Conservation (phyloP, 75 land plant species). For the Adiantum capillusveneris region DNA sequence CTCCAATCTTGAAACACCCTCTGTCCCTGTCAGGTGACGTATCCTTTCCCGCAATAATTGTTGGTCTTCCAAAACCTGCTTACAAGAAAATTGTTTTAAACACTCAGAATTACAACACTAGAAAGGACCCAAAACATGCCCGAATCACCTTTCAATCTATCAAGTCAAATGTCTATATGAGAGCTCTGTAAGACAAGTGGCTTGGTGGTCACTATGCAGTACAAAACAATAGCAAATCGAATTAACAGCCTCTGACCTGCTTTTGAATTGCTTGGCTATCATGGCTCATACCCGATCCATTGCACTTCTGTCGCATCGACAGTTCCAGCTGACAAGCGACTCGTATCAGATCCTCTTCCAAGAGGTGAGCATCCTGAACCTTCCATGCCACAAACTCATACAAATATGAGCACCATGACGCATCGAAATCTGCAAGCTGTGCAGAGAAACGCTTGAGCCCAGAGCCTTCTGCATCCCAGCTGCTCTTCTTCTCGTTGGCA, state of each 20-base stretch:
- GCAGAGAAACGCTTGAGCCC: slow-evolving; percentile 44
- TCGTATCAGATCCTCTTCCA: slow-evolving; percentile 89
- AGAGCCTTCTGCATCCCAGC: slow-evolving; percentile 15
- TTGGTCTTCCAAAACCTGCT: slow-evolving; percentile 84
- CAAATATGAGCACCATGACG: slow-evolving; percentile 81
- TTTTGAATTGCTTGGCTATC: slow-evolving; percentile 81
- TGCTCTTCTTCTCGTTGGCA: slow-evolving; percentile 1
- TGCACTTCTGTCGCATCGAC: slow-evolving; percentile 93
- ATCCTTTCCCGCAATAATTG: slow-evolving; percentile 74
- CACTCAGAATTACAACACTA: too few relatives aligned
- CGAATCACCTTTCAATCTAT: too few relatives aligned
- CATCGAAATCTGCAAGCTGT: slow-evolving; percentile 80
- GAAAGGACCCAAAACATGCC: too few relatives aligned
- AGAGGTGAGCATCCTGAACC: slow-evolving; percentile 76
- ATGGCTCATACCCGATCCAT: slow-evolving; percentile 45
- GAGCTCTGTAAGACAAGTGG: too few relatives aligned
- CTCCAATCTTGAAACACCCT: slow-evolving; percentile 76
- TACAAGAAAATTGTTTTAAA: too few relatives aligned
- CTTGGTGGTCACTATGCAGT: too few relatives aligned
- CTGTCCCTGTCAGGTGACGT: slow-evolving; percentile 67
- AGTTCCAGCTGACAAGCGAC: slow-evolving; percentile 95
- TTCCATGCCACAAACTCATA: slow-evolving; percentile 94
- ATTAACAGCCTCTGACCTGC: slow-evolving; percentile 70
- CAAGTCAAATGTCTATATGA: too few relatives aligned
- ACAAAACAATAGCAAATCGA: too few relatives aligned